Evolutionary conservation across 2,329 filamentous ascomycete genomes (phyloP).

Genomic region (Lojkania enalia): DNA sequence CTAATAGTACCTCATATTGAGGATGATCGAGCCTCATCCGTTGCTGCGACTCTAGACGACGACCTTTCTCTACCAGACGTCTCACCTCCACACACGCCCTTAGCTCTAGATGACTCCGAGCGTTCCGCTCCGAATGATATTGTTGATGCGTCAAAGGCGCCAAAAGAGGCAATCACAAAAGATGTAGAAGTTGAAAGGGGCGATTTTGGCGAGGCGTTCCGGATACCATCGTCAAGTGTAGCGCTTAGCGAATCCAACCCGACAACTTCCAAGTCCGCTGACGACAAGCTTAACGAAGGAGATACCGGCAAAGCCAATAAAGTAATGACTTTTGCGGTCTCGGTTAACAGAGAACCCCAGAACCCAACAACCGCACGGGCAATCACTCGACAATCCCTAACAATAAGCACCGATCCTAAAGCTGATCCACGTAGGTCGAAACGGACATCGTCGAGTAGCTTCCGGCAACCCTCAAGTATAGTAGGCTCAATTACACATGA

Average conservation of each 20-base stretch:
- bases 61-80: conserved; percentile 46
- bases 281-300: too few species aligned
- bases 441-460: conserved; percentile 9
- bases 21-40: conserved; percentile 51
- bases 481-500: conserved; percentile 19
- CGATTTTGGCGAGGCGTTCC: background rate
- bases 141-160: too few species aligned
- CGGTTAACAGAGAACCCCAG: too few species aligned
- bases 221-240: too few species aligned
- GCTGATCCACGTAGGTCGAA: conserved; percentile 12
- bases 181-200: too few species aligned
- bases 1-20: conserved; percentile 39
- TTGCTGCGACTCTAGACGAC: conserved; percentile 62
- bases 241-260: too few species aligned
- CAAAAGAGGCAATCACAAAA: too few species aligned
- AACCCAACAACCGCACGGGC: too few species aligned
- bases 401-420: conserved; percentile 40
- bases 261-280: too few species aligned
- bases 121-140: too few species aligned
- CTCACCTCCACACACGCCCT: conserved; percentile 30
- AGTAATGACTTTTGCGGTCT: too few species aligned
- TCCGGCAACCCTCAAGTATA: conserved; percentile 24
- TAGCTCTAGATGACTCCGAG: background rate
- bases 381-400: conserved; percentile 22
- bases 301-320: too few species aligned